phyloP scores from a whole-genome alignment of 805 yeast genomes.

The Candida silvatica region DNA sequence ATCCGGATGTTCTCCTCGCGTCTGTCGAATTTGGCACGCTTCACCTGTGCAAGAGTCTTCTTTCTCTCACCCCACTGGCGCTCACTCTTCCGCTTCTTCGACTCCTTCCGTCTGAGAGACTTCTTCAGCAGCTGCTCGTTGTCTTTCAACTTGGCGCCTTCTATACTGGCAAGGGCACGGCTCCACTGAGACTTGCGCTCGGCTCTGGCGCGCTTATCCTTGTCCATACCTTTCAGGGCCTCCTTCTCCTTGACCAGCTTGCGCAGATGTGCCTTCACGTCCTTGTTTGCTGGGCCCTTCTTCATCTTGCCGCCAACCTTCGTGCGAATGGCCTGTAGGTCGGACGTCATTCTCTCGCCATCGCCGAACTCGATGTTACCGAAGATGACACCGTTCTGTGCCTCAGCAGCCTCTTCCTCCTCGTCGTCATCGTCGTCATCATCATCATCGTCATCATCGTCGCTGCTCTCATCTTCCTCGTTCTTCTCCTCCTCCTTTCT shows the following conservation, averaged over 20 bases:
- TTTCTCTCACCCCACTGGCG: constrained; percentile 90
- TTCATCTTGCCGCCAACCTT: constrained; percentile 45
- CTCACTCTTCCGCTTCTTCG: constrained; percentile 77
- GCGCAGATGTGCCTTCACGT: constrained; percentile 72
- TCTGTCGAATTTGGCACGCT: constrained; percentile 70
- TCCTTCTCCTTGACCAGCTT: constrained; percentile 68
- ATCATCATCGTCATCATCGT: constrained; percentile 24
- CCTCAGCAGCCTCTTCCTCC: not conserved
- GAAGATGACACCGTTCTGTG: constrained; percentile 45
- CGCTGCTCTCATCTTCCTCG: constrained; percentile 25
- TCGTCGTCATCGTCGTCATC: constrained; percentile 24
- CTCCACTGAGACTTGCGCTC: constrained; percentile 81
- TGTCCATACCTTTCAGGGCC: constrained; percentile 48
- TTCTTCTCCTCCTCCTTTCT: constrained; percentile 18
- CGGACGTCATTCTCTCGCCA: constrained; percentile 73
- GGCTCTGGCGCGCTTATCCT: constrained; percentile 49
- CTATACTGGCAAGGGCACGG: constrained; percentile 74
- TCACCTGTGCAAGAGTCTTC: constrained; percentile 66
- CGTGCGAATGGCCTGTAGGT: constrained; percentile 44
- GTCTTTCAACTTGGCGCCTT: constrained; percentile 82
- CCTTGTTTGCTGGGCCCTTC: constrained; percentile 84
- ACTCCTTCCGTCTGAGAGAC: constrained; percentile 77
- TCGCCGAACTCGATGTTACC: constrained; percentile 79
- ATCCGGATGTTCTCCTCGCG: constrained; percentile 86
- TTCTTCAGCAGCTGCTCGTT: constrained; percentile 83